A percentile compares a stretch with the other conserved stretches of the same genome.
Evolutionary conservation across 306 rosid genomes (phyloP).

Genomic region (Ormosia emarginata): DNA sequence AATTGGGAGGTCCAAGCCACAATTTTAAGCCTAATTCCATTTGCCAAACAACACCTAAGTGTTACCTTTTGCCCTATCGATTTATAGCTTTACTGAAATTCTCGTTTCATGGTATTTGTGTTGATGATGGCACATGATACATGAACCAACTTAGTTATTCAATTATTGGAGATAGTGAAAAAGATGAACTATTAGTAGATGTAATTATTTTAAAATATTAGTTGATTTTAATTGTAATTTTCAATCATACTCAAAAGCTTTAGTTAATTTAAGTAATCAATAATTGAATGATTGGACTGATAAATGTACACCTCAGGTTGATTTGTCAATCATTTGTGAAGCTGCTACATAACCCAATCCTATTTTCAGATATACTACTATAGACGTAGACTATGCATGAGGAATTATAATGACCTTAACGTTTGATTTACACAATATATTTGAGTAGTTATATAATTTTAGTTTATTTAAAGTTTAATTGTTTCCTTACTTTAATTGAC

Average conservation of each 20-base stretch:
- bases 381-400: background rate
- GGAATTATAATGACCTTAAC: background rate
- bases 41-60: background rate
- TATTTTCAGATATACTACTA: no score
- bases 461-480: background rate
- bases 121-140: background rate
- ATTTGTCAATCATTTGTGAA: background rate
- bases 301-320: background rate
- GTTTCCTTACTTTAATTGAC: background rate
- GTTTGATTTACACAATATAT: background rate
- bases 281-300: background rate
- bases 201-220: background rate
- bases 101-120: background rate
- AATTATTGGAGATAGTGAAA: no score
- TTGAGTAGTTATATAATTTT: background rate
- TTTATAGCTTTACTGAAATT: background rate
- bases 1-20: no score
- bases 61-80: slow-evolving; percentile 5
- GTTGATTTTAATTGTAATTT: background rate
- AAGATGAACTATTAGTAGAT: no score
- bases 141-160: no score
- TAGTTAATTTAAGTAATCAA: background rate
- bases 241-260: background rate
- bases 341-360: background rate
- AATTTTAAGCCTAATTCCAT: no score